Base-by-base conservation (phyloP, 2,329 filamentous ascomycete species). In the Mariannaea elegans region DNA sequence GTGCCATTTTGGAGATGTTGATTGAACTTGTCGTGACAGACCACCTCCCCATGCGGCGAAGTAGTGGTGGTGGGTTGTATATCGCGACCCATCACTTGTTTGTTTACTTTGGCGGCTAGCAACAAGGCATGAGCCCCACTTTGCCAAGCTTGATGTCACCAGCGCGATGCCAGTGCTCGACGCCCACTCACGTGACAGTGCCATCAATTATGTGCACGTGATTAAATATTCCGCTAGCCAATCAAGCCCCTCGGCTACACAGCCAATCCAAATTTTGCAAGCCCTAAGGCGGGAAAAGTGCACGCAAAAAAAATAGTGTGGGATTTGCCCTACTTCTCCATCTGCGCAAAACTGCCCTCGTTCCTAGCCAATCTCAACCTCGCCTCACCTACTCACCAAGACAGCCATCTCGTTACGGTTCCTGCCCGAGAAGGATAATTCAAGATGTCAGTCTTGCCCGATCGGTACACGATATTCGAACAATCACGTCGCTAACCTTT, bases 191-290 rank as follows among this genome's bases (percentile, higher is more conserved):
- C 68, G 68, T 69, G 66, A 50, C 2, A 9, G 1, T 7, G 46
- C 47, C 53, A 42, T 9, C 14, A 42, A 27, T 27, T 27, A n/a
- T 73, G n/a, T n/a, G n/a, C 74, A 76, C 74, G 72, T 75, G 74
- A 5, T 1, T 18, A 6, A 16, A 27, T 13, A 27, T 45, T 44
- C 24, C 9, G 21, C 8, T 32, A 49, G 16, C 62, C 61, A 70
- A 62, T 69, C 59, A 65, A 45, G 36, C 27, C 41, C n/a, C 65
- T 72, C 72, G 66, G 56, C 66, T 70, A 72, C 59, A 41, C 60
- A 70, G 62, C 74, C 71, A 73, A 72, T 72, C 70, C 59, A 75
- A 72, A 72, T 76, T 78, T 78, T 76, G 72, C 72, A 77, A 78
- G 75, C 76, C 76, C 76, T 78, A 78, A 77, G 71, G 63, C 65